phyloP scores from a whole-genome alignment of 495 filamentous ascomycete species.

The Aspergillus steynii region DNA sequence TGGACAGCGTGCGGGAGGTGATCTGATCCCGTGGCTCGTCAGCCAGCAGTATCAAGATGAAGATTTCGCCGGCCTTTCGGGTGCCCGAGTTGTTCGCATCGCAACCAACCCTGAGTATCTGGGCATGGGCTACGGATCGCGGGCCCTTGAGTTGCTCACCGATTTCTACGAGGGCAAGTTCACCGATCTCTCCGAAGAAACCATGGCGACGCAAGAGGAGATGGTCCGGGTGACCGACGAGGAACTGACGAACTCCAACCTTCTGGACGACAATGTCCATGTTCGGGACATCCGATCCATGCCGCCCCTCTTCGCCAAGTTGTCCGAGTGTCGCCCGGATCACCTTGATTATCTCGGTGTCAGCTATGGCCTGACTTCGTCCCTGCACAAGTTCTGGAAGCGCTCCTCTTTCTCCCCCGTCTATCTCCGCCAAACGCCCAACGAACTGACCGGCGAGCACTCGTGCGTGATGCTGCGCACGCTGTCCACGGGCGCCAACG shows the following conservation, averaged over 20 bases:
- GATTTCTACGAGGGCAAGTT: slow-evolving; percentile 98
- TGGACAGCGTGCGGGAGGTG: slow-evolving; percentile 87
- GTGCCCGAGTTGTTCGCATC: slow-evolving; percentile 90
- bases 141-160: slow-evolving; percentile 77
- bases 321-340: slow-evolving; percentile 80
- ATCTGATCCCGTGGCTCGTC: slow-evolving; percentile 97
- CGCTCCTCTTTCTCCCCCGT: slow-evolving; percentile 81
- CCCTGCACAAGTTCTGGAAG: slow-evolving; percentile 97
- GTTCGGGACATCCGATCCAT: slow-evolving; percentile 88
- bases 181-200: slow-evolving; percentile 70
- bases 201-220: slow-evolving; percentile 47
- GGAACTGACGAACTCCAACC: slow-evolving; percentile 74
- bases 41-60: slow-evolving; percentile 99
- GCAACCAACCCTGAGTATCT: slow-evolving; percentile 94
- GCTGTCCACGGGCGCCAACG: slow-evolving; percentile 56
- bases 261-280: slow-evolving; percentile 83
- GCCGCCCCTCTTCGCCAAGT: slow-evolving; percentile 88
- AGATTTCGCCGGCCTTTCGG: slow-evolving; percentile 90
- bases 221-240: slow-evolving; percentile 82
- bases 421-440: slow-evolving; percentile 93
- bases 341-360: slow-evolving; percentile 90
- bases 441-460: slow-evolving; percentile 95
- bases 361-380: slow-evolving; percentile 86
- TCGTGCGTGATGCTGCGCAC: slow-evolving; percentile 95
- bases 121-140: slow-evolving; percentile 93